These are phyloP conservation scores for Pseudopyricularia javanii DNA, from an alignment of 2,329 filamentous ascomycete genomes.

Conservation along the genomic window DNA sequence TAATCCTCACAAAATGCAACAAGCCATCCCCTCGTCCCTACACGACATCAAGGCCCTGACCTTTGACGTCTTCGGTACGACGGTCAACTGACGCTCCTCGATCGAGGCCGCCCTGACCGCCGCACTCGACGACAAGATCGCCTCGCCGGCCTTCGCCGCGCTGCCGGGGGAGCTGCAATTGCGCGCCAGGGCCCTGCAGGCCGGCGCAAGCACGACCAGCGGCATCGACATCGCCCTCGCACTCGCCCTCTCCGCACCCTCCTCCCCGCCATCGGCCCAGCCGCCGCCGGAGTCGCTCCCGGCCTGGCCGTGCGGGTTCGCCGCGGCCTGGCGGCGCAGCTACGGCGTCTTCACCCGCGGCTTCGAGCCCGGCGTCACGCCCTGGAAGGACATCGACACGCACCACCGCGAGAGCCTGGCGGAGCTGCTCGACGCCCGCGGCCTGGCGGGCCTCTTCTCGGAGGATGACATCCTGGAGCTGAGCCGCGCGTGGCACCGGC, in stretches of 20 bases:
- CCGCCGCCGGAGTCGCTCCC: conserved; percentile 13
- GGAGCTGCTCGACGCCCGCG: conserved; percentile 41
- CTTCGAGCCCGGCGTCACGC: conserved; percentile 31
- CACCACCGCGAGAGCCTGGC: conserved; percentile 55
- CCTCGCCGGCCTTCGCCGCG: conserved; percentile 29
- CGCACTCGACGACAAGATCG: conserved; percentile 32
- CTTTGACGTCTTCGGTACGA: conserved; percentile 71
- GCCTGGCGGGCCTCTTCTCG: conserved; percentile 45
- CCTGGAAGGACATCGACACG: conserved; percentile 59
- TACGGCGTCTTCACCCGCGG: conserved; percentile 49
- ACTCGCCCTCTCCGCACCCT: too few relatives aligned
- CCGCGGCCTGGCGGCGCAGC: conserved; percentile 55
- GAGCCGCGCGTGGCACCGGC: conserved; percentile 58
- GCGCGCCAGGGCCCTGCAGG: conserved; percentile 31
- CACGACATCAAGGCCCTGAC: conserved; percentile 42
- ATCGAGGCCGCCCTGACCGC: conserved; percentile 46
- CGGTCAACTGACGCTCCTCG: conserved; percentile 64
- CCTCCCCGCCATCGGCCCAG: background rate
- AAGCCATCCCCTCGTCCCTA: background rate
- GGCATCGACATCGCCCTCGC: background rate
- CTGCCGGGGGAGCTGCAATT: conserved; percentile 32
- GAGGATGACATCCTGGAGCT: conserved; percentile 48
- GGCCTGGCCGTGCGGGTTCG: conserved; percentile 45
- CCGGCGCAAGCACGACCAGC: background rate
- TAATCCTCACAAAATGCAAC: background rate